Conservation (phyloP, 352 stramenopile genomes). For the Phytopythium boreale region DNA sequence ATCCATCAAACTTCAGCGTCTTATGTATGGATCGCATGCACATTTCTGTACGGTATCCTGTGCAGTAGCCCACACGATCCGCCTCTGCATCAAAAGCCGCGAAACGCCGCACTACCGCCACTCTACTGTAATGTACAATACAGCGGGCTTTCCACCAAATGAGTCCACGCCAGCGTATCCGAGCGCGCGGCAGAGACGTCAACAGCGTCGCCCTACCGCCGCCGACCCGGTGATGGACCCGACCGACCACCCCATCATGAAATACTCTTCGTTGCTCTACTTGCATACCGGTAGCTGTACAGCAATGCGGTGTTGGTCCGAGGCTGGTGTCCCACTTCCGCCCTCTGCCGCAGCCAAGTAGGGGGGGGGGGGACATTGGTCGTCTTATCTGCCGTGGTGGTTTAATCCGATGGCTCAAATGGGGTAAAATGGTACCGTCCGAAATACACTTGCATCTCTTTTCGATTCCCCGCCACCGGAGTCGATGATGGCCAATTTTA, state of each 20-base stretch:
- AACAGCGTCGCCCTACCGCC: background rate
- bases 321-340: too few relatives aligned
- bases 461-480: background rate
- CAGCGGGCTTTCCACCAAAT: background rate
- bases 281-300: too few relatives aligned
- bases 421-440: too few relatives aligned
- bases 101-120: background rate
- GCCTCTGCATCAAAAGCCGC: background rate
- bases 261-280: too few relatives aligned
- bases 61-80: background rate
- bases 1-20: too few relatives aligned
- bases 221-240: background rate
- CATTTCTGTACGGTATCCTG: too few relatives aligned
- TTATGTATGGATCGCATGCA: background rate
- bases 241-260: too few relatives aligned
- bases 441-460: background rate
- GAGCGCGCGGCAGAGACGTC: background rate
- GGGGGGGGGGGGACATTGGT: too few relatives aligned
- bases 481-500: background rate
- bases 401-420: too few relatives aligned
- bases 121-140: background rate
- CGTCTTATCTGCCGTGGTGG: too few relatives aligned
- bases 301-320: too few relatives aligned
- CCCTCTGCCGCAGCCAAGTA: background rate
- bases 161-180: constrained; percentile 6